Conservation (phyloP, 371 early-diverging fungal genomes). For the Mucor ambiguus region DNA sequence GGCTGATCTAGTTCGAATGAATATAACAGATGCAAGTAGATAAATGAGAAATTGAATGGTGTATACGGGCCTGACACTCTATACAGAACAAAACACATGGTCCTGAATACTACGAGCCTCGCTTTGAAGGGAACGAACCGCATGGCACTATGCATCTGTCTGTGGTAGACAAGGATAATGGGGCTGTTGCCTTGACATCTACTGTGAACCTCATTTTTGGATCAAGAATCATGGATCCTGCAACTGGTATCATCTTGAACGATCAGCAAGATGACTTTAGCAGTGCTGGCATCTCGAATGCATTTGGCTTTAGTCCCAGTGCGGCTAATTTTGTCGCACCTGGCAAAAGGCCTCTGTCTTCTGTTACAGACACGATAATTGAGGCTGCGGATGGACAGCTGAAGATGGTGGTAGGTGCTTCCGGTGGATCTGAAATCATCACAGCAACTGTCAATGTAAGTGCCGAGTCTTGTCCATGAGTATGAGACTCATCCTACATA, state of each 20-base stretch:
- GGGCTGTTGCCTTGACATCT: conserved; percentile 88
- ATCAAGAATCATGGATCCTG: conserved; percentile 87
- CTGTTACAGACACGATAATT: conserved; percentile 87
- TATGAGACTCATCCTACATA: conserved; percentile 23
- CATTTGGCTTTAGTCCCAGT: conserved; percentile 1
- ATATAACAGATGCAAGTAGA: conserved; percentile 63
- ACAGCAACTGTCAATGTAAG: conserved; percentile 81
- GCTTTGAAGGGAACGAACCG: conserved; percentile 73
- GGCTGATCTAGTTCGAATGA: conserved; percentile 64
- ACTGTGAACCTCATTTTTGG: conserved; percentile 97
- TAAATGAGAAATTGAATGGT: no score
- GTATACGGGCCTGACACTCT: not conserved
- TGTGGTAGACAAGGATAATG: conserved; percentile 79
- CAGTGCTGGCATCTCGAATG: conserved; percentile 47
- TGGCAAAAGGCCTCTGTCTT: conserved; percentile 92
- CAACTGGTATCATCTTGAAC: conserved; percentile 97
- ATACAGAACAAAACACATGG: conserved; percentile 33
- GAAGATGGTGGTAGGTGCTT: conserved; percentile 86
- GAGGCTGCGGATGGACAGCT: conserved; percentile 65
- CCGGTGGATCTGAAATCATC: conserved; percentile 95
- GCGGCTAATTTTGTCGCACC: conserved; percentile 39
- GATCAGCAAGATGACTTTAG: conserved; percentile 98
- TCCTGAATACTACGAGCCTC: conserved; percentile 76
- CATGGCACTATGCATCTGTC: conserved; percentile 98
- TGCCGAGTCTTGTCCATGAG: not conserved